These are phyloP conservation scores for Sugiyamaella pinicola DNA, from an alignment of 1,139 yeast species.

Conservation along the genomic window DNA sequence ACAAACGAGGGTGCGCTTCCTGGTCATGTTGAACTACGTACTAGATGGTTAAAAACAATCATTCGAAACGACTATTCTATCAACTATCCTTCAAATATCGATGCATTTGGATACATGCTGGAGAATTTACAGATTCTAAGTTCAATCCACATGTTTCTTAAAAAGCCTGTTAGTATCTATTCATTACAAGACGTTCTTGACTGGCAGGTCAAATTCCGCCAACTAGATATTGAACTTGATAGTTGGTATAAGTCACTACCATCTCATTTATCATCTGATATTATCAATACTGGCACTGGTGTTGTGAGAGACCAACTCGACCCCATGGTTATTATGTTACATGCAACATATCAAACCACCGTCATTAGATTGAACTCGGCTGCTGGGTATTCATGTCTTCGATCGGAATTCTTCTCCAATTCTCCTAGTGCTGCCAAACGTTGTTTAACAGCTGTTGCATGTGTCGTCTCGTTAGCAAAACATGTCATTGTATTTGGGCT, in stretches of 20 bases:
- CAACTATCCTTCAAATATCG: constrained; percentile 21
- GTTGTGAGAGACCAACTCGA: constrained; percentile 12
- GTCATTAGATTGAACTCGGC: constrained; percentile 41
- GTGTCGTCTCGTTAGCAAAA: constrained; percentile 33
- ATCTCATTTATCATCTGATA: constrained; percentile 20
- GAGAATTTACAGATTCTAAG: constrained; percentile 29
- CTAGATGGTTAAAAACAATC: constrained; percentile 25
- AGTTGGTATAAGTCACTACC: constrained; percentile 33
- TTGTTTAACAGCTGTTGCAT: constrained; percentile 36
- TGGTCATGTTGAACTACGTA: constrained; percentile 14
- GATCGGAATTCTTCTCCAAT: constrained; percentile 37
- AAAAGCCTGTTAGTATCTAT: constrained; percentile 29
- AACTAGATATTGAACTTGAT: constrained; percentile 30
- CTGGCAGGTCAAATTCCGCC: constrained; percentile 32
- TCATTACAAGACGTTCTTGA: constrained; percentile 29
- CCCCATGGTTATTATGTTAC: constrained; percentile 34
- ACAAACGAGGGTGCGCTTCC: background rate
- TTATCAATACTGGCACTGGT: constrained; percentile 6
- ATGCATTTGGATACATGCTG: constrained; percentile 29
- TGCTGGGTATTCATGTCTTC: constrained; percentile 42
- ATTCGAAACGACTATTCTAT: constrained; percentile 21
- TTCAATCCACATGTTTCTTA: constrained; percentile 29
- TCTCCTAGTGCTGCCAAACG: constrained; percentile 39
- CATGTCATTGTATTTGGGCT: constrained; percentile 31
- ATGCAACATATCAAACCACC: constrained; percentile 40